Conservation (phyloP, 768 basidiomycete species). For the Leccinum subgranulosum region DNA sequence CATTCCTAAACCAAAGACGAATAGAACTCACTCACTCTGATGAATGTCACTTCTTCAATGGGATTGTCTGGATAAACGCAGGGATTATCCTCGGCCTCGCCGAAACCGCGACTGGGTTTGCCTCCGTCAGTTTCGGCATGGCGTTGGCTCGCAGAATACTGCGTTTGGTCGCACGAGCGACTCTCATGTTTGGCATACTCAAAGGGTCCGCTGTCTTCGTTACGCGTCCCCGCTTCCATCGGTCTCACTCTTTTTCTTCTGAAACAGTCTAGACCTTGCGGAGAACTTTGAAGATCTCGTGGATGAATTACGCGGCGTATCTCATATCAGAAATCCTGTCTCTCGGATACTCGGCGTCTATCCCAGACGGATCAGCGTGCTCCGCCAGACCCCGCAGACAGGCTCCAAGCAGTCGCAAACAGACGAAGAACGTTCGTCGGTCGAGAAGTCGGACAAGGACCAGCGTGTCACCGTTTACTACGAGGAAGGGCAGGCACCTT, state of each 20-base stretch:
- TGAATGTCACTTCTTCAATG: slow-evolving; percentile 50
- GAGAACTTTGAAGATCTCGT: slow-evolving; percentile 52
- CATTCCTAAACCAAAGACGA: slow-evolving; percentile 47
- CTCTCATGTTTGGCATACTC: slow-evolving; percentile 57
- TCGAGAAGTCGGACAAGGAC: slow-evolving; percentile 8
- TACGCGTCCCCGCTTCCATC: neutral
- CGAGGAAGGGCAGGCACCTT: slow-evolving; percentile 43
- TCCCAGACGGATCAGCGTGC: slow-evolving; percentile 47
- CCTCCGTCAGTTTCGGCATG: slow-evolving; percentile 48
- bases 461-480: slow-evolving; percentile 52
- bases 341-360: slow-evolving; percentile 52
- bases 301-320: slow-evolving; percentile 34
- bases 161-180: slow-evolving; percentile 50
- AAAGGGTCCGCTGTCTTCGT: slow-evolving; percentile 55
- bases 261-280: slow-evolving; percentile 45
- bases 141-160: slow-evolving; percentile 56
- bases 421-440: neutral
- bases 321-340: slow-evolving; percentile 25
- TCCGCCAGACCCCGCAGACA: slow-evolving; percentile 50
- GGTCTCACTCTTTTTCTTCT: neutral
- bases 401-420: slow-evolving; percentile 18
- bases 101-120: slow-evolving; percentile 66
- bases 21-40: slow-evolving; percentile 47
- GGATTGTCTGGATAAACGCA: slow-evolving; percentile 62
- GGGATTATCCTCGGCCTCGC: slow-evolving; percentile 61